phyloP scores from a whole-genome alignment of 2,329 filamentous ascomycete genomes.

The Cordyceps cateniannulata region DNA sequence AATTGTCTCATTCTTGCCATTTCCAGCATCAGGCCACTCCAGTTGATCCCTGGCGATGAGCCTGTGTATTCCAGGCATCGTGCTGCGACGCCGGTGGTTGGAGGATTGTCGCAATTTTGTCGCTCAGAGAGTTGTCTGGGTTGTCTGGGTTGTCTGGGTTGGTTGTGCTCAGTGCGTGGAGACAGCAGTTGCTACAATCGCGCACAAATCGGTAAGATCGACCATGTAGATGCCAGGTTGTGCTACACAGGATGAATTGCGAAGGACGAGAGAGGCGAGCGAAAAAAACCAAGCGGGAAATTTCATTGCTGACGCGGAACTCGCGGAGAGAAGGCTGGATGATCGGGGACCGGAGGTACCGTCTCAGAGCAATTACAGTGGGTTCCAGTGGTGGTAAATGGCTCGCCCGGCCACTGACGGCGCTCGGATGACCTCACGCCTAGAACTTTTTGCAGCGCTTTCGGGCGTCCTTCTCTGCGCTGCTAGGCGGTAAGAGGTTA shows the following conservation, averaged over 20 bases:
- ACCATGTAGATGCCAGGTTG: not conserved
- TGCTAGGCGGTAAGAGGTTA: not conserved
- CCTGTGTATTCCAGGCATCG: slow-evolving; percentile 19
- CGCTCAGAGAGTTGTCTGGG: not conserved
- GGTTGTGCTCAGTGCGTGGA: not conserved
- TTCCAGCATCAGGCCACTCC: slow-evolving; percentile 45
- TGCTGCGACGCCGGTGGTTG: slow-evolving; percentile 1
- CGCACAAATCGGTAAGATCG: not conserved
- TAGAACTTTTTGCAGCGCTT: not conserved
- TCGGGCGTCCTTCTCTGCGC: slow-evolving; percentile 1
- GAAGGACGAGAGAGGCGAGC: not conserved
- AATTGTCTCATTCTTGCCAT: slow-evolving; percentile 46
- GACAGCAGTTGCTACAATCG: not conserved
- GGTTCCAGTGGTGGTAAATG: not conserved
- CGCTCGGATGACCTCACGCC: not conserved
- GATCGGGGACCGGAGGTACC: slow-evolving; percentile 9
- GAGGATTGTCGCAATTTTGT: slow-evolving; percentile 2
- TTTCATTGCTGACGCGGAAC: slow-evolving; percentile 12
- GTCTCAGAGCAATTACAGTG: slow-evolving; percentile 3
- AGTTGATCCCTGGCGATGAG: slow-evolving; percentile 40
- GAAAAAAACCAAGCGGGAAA: not conserved
- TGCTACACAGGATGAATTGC: not conserved
- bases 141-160: not conserved
- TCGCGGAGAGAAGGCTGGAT: slow-evolving; percentile 10
- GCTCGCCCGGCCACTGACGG: slow-evolving; percentile 5